Evolutionary conservation across 2,329 filamentous ascomycete species (phyloP), one percentile per base, ranked within the genome.

Genomic region (Chaetomiaceae sp.): DNA sequence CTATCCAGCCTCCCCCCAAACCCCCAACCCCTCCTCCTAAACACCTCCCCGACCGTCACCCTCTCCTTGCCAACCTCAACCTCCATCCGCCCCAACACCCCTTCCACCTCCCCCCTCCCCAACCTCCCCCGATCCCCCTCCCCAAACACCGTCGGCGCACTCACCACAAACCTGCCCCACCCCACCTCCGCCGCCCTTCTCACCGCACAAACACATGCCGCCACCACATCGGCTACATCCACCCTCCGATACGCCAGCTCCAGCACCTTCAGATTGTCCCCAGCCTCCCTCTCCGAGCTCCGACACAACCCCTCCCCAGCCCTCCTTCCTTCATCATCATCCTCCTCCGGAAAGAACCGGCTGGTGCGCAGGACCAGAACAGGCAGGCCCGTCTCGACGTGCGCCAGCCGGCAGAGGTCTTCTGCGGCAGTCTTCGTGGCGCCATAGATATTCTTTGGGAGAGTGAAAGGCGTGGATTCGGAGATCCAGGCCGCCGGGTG

Each of bases 371-470:
- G 64, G 5, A 77, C 64, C 0, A 77, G 34, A 0, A 70, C 62
- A 0, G 73, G 73, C 55, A 77, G 57, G 2, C 57, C 54, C 0
- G 64, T 65, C 48, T 74, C 66, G 12, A 58, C 57, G 37, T 73
- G 68, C 1, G 73, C 53, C 5, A 77, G 65, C 12, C 61, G 63
- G 57, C 73, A 76, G 25, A 77, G 51, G 44, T 76, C 73, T 54
- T 77, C 74, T 4, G 74, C 74, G 2, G 72, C 71, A 14, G 68
- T 63, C 44, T 77, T 77, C 16, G 74, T 77, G 3, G 68, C 66
- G 48, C 74, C 74, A 55, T 76, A 75, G 39, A 75, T 73, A 59
- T 76, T 76, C 53, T 75, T 75, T 2, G 73, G 71, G 17, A 65
- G 55, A 0, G 72, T 69, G 0, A 63, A 61, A 7, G 73, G 68